phyloP scores from a whole-genome alignment of 23 red algal species.

The Gracilaria caudata region DNA sequence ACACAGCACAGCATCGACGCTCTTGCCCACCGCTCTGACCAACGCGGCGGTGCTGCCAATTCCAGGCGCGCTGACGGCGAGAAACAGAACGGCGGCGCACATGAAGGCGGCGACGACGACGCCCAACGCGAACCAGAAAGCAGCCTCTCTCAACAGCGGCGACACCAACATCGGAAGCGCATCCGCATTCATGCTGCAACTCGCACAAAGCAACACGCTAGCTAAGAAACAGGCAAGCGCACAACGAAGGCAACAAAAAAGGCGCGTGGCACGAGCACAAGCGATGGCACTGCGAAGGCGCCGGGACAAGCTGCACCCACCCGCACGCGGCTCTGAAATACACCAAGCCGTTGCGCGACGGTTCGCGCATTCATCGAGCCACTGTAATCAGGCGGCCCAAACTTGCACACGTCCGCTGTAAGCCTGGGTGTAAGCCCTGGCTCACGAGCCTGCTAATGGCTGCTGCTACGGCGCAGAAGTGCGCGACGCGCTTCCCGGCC shows the following conservation, averaged over 20 bases:
- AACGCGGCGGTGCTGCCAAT: constrained; percentile 38
- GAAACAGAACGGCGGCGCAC: constrained; percentile 26
- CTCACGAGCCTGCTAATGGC: background rate
- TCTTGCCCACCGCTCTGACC: constrained; percentile 33
- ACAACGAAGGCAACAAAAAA: background rate
- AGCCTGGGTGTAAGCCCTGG: background rate
- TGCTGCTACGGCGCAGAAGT: background rate
- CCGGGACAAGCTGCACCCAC: background rate
- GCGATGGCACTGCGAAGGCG: background rate
- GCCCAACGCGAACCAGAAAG: constrained; percentile 55
- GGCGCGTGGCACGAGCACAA: background rate
- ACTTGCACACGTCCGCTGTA: background rate
- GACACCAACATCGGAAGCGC: constrained; percentile 19
- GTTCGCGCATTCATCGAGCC: background rate
- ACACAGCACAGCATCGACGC: constrained; percentile 49
- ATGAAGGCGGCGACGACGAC: constrained; percentile 47
- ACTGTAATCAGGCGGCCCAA: background rate
- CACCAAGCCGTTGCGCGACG: background rate
- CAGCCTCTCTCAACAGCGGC: constrained; percentile 43
- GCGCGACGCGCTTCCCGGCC: background rate
- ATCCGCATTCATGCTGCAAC: background rate
- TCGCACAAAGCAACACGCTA: no score
- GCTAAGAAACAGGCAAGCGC: no score
- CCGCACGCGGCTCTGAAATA: background rate
- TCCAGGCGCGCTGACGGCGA: constrained; percentile 38